Evolutionary conservation across 2,329 filamentous ascomycete species (phyloP).

Genomic region (Furcasterigmium furcatum): DNA sequence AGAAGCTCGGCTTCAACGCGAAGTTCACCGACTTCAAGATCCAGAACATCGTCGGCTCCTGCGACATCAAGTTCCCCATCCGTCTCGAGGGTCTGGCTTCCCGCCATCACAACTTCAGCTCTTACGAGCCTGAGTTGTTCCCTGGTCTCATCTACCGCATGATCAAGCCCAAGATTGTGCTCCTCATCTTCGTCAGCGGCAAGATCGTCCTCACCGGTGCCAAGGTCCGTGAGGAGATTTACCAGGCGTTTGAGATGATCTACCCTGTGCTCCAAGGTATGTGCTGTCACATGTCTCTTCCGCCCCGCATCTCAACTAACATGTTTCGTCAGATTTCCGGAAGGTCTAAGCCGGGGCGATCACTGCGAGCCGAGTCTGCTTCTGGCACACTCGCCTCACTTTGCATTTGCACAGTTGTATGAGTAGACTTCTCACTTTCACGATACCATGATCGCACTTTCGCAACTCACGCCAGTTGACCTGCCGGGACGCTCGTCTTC

Average conservation of each 20-base stretch:
- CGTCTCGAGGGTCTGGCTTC: slow-evolving; percentile 92
- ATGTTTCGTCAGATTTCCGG: slow-evolving; percentile 45
- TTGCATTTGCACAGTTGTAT: slow-evolving; percentile 29
- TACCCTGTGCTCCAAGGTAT: slow-evolving; percentile 89
- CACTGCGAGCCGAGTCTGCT: background rate
- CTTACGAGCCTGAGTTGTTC: slow-evolving; percentile 97
- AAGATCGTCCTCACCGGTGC: slow-evolving; percentile 98
- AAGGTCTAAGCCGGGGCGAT: slow-evolving; percentile 40
- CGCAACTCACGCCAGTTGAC: slow-evolving; percentile 1
- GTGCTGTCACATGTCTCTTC: slow-evolving; percentile 18
- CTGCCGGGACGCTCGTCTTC: background rate
- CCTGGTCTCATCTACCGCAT: slow-evolving; percentile 99
- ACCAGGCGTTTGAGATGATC: slow-evolving; percentile 95
- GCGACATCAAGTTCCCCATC: slow-evolving; percentile 99
- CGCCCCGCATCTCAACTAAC: slow-evolving; percentile 8
- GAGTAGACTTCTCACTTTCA: slow-evolving; percentile 35
- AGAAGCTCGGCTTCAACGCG: slow-evolving; percentile 98
- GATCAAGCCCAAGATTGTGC: slow-evolving; percentile 99
- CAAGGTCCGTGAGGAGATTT: slow-evolving; percentile 97
- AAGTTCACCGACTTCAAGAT: slow-evolving; percentile 99
- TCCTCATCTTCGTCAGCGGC: slow-evolving; percentile 95
- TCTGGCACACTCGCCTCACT: background rate
- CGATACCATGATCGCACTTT: slow-evolving; percentile 44
- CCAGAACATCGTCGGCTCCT: slow-evolving; percentile 98
- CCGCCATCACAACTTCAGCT: slow-evolving; percentile 98